phyloP scores from a whole-genome alignment of 2,329 filamentous ascomycete species.

The Ophiostoma montium region DNA sequence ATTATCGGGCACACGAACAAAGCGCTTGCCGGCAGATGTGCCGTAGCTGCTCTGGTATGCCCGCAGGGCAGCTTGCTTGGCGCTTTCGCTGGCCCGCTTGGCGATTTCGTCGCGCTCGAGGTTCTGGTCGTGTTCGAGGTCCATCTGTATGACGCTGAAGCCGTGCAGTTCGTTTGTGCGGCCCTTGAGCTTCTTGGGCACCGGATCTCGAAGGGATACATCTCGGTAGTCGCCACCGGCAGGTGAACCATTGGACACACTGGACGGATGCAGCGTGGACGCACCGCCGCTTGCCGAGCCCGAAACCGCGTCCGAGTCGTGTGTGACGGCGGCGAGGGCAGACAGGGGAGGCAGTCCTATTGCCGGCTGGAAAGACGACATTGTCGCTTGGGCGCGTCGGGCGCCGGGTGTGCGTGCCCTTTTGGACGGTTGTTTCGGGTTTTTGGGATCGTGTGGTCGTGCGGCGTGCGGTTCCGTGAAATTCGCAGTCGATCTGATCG shows the following conservation, averaged over 20 bases:
- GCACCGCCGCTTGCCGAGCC: not conserved
- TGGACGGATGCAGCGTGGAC: not conserved
- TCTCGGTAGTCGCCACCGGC: constrained; percentile 20
- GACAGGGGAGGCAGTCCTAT: constrained; percentile 12
- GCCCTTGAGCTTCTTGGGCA: constrained; percentile 48
- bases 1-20: constrained; percentile 21
- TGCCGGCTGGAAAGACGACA: constrained; percentile 9
- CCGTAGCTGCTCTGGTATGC: constrained; percentile 41
- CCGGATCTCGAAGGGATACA: constrained; percentile 39
- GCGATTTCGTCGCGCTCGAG: constrained; percentile 38
- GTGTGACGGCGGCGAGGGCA: constrained; percentile 7
- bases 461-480: too few relatives aligned
- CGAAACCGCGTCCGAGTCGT: not conserved
- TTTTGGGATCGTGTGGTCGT: not conserved
- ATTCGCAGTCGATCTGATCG: not conserved
- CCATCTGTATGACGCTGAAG: constrained; percentile 50
- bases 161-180: constrained; percentile 41
- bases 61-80: constrained; percentile 41
- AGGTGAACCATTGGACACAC: not conserved
- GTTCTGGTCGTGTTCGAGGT: constrained; percentile 28
- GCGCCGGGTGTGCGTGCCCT: not conserved
- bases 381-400: not conserved
- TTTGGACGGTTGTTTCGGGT: not conserved
- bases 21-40: constrained; percentile 28
- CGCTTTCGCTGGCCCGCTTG: constrained; percentile 47